Percentiles rank a stretch among this genome's conserved stretches.
Evolutionary conservation across 208 protist genomes (phyloP).

Genomic region (Trypanosoma congolense): DNA sequence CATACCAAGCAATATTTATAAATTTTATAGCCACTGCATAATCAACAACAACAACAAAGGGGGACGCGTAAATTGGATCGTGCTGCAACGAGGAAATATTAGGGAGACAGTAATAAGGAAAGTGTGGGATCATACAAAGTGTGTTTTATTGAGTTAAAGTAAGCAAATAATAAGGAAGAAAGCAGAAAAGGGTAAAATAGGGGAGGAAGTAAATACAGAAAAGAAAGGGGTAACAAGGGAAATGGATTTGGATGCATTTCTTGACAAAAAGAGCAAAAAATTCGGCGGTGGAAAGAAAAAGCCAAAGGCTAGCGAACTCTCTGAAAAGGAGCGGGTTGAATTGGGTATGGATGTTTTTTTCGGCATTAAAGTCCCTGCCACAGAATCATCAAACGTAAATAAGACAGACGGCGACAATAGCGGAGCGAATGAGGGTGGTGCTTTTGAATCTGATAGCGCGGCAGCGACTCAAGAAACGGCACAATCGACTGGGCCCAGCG

Average conservation of each 20-base stretch:
- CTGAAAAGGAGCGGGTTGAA: conserved; percentile 31
- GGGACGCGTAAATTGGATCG: too few species aligned
- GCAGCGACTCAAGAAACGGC: background rate
- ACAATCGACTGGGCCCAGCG: too few species aligned
- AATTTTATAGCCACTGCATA: too few species aligned
- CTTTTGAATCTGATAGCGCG: background rate
- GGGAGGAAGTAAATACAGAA: background rate
- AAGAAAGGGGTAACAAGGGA: background rate
- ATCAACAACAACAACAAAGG: too few species aligned
- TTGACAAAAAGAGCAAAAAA: conserved; percentile 70
- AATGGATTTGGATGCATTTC: conserved; percentile 62
- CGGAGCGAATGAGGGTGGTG: background rate
- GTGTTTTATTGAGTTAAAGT: too few species aligned
- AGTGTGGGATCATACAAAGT: too few species aligned
- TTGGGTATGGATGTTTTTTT: conserved; percentile 38
- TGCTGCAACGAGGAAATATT: too few species aligned
- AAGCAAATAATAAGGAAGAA: background rate
- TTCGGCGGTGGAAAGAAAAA: conserved; percentile 50
- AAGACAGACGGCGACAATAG: background rate
- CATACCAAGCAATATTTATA: too few species aligned
- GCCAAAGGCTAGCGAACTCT: conserved; percentile 21
- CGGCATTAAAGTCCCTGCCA: conserved; percentile 9
- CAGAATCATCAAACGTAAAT: background rate
- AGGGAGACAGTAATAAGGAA: too few species aligned
- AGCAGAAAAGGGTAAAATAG: background rate